Evolutionary conservation across 306 rosid species (phyloP), one percentile per base, ranked within the genome.

Genomic region (Betula pendula): DNA sequence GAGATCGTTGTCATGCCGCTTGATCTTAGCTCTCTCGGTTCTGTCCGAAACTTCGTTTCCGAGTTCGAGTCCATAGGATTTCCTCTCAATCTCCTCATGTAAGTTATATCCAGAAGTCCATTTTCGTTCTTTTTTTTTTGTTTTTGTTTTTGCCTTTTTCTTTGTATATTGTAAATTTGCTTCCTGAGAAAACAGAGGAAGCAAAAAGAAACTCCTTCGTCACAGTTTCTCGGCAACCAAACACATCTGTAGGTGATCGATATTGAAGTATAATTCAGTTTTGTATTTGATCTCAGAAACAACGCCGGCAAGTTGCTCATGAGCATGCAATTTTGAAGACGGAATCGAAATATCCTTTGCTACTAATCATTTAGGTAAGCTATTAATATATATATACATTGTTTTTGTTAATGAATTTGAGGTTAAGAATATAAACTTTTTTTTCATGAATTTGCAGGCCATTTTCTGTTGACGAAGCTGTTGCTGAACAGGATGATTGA

Each of bases 81-180:
- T 44, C 94, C 98, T 77, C 97, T 94, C 81, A 56, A 89, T 81
- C 86, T 94, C 42, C 96, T 94, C 85, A 90, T 94, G 98, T 94
- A 83, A 27, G 24, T 22, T 5, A 1, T 17, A 25, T 19, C 45
- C 47, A 22, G 22, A 55, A 43, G 22, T 31, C 33, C 43, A 40
- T 9, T 71, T 31, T 31, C 2, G 53, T 22, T 29, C 5, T 8
- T 10, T 22, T 3, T 5, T 17, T 47, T 42, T 47, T 24, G n/a
- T n/a, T n/a, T n/a, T n/a, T n/a, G n/a, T n/a, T n/a, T n/a, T n/a
- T n/a, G n/a, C n/a, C n/a, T n/a, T 52, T 68, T 10, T 5, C 33
- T 55, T 55, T 8, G 15, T 20, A 22, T 20, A 11, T 69, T 72
- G 79, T 69, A 10, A 45, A 45, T 45, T 86, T 70, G 60, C 66